phyloP scores from a whole-genome alignment of 305 asterid genomes.

The Fraxinus ornus region DNA sequence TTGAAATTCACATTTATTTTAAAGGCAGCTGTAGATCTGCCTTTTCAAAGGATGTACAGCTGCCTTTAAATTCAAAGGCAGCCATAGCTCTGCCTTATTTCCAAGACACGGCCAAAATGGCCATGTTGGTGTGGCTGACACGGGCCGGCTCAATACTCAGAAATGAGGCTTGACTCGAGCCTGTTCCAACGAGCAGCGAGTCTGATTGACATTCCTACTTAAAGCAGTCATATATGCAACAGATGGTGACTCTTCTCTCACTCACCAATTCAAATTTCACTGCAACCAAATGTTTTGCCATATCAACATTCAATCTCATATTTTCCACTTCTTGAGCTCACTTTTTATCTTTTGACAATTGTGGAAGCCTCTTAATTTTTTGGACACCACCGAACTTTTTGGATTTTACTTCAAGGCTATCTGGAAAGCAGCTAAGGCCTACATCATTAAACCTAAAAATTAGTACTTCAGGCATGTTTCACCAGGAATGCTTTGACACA shows the following conservation, averaged over 20 bases:
- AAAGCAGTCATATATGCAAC: neutral
- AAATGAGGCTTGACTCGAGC: no score
- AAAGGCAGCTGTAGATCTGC: no score
- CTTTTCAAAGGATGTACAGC: no score
- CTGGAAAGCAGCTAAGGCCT: slow-evolving; percentile 52
- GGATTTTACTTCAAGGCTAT: slow-evolving; percentile 68
- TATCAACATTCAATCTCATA: slow-evolving; percentile 74
- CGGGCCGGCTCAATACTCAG: no score
- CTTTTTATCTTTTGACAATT: slow-evolving; percentile 67
- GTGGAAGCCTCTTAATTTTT: slow-evolving; percentile 72
- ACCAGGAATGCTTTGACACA: neutral
- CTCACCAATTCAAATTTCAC: slow-evolving; percentile 76
- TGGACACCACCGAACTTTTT: slow-evolving; percentile 78
- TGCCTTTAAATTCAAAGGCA: no score
- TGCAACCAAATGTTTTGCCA: slow-evolving; percentile 69
- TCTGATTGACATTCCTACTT: no score
- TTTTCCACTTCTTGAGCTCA: slow-evolving; percentile 77
- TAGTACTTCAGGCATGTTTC: slow-evolving; percentile 3
- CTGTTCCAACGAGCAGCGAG: no score
- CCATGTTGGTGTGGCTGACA: no score
- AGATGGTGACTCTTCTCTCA: slow-evolving; percentile 5
- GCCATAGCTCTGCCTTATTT: no score
- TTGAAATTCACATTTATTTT: no score
- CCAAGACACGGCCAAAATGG: no score
- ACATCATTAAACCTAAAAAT: slow-evolving; percentile 19